Conservation (phyloP, 2,329 filamentous ascomycete species). For the Xylariaceae sp. region DNA sequence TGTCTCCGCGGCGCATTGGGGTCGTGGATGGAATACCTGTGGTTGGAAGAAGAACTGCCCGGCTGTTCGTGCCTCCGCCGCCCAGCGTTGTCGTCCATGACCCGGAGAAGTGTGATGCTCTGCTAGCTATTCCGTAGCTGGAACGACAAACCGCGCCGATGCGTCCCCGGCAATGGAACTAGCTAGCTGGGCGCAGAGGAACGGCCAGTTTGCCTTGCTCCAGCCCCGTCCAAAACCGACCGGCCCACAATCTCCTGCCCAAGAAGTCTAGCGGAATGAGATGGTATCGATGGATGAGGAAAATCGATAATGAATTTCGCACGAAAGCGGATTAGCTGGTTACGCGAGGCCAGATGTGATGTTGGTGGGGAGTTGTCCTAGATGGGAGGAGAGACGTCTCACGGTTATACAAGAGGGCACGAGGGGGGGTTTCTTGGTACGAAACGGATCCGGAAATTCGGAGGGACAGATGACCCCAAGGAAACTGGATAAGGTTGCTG, state of each 20-base stretch:
- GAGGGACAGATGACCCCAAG: not conserved
- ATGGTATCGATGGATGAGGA: slow-evolving; percentile 6
- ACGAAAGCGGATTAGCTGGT: slow-evolving; percentile 12
- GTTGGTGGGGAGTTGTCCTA: slow-evolving; percentile 14
- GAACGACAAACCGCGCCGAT: slow-evolving; percentile 57
- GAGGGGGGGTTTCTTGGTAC: slow-evolving; percentile 23
- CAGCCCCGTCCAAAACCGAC: slow-evolving; percentile 32
- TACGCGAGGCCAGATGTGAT: slow-evolving; percentile 17
- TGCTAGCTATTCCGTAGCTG: slow-evolving; percentile 41
- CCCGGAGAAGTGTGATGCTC: slow-evolving; percentile 47
- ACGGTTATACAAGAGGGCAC: slow-evolving; percentile 9
- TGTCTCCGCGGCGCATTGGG: slow-evolving; percentile 44
- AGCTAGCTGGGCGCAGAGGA: slow-evolving; percentile 53
- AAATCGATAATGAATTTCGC: slow-evolving; percentile 13
- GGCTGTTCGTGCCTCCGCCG: slow-evolving; percentile 68
- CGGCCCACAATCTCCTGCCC: slow-evolving; percentile 20
- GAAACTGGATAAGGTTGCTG: not conserved
- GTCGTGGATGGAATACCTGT: slow-evolving; percentile 49
- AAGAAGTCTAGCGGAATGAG: slow-evolving; percentile 10
- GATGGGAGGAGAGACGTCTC: slow-evolving; percentile 14
- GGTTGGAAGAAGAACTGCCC: slow-evolving; percentile 55
- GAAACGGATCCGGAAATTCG: slow-evolving; percentile 9
- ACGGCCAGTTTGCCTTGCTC: slow-evolving; percentile 56
- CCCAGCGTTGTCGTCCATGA: slow-evolving; percentile 75
- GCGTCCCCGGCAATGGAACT: slow-evolving; percentile 60